A percentile compares a stretch with the other conserved stretches of the same genome.
phyloP scores from a whole-genome alignment of 1,139 yeast species.

The Maudiozyma humilis region DNA sequence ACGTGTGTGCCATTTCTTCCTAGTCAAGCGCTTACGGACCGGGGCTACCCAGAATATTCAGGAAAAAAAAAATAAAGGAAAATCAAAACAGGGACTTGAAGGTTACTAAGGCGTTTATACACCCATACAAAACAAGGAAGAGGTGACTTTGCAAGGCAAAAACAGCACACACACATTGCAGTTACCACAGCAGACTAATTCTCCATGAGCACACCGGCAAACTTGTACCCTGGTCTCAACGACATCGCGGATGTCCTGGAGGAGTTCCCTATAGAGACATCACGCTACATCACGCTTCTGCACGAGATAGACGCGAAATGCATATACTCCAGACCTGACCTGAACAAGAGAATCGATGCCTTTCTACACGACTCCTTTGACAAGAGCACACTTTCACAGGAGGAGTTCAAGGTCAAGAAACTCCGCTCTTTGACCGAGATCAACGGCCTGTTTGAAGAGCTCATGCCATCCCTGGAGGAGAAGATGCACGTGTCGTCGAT shows the following conservation, averaged over 20 bases:
- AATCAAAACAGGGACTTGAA: not conserved
- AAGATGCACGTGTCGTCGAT: conserved; percentile 95
- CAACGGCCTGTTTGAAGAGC: conserved; percentile 48
- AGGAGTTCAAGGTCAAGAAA: conserved; percentile 25
- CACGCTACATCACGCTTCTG: conserved; percentile 76
- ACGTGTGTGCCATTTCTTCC: no score
- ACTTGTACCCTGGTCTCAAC: conserved; percentile 67
- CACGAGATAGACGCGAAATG: conserved; percentile 95
- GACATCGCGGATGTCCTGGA: conserved; percentile 88
- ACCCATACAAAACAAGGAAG: no score
- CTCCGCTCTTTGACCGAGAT: conserved; percentile 33
- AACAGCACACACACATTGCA: not conserved
- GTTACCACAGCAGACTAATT: not conserved
- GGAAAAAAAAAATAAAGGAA: not conserved
- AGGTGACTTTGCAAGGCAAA: no score
- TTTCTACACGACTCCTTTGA: conserved; percentile 30
- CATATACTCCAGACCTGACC: conserved; percentile 61
- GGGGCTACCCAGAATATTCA: not conserved
- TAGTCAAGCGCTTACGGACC: not conserved
- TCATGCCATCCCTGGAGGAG: conserved; percentile 90
- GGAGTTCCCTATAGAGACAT: conserved; percentile 77
- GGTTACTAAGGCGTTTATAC: not conserved
- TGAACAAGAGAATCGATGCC: conserved; percentile 48
- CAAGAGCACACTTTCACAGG: conserved; percentile 20
- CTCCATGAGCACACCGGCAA: conserved; percentile 31